A percentile compares a stretch with the other conserved stretches of the same genome.
phyloP scores from a whole-genome alignment of 1,139 yeast species.

The Pneumocystis jirovecii region DNA sequence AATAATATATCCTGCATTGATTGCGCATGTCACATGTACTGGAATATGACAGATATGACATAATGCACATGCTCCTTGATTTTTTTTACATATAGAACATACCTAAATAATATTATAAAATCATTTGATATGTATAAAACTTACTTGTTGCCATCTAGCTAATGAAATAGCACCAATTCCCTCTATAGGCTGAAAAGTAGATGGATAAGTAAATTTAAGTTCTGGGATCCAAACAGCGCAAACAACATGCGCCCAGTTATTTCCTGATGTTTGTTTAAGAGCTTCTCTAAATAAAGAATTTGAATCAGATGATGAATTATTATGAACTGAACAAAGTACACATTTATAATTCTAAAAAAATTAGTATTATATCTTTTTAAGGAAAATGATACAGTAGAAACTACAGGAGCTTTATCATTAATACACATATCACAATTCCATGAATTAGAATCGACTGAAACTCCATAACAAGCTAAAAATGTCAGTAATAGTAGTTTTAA shows the following conservation, averaged over 20 bases:
- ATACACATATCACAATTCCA: slow-evolving; percentile 82
- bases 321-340: slow-evolving; percentile 41
- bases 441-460: slow-evolving; percentile 21
- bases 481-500: background rate
- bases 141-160: slow-evolving; percentile 16
- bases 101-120: background rate
- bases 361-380: background rate
- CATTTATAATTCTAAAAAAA: slow-evolving; percentile 36
- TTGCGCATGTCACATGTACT: slow-evolving; percentile 11
- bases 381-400: slow-evolving; percentile 29
- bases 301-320: slow-evolving; percentile 35
- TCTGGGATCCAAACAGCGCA: slow-evolving; percentile 49
- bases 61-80: slow-evolving; percentile 29
- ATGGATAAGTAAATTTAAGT: slow-evolving; percentile 30
- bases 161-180: slow-evolving; percentile 20
- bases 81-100: slow-evolving; percentile 31
- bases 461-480: slow-evolving; percentile 44
- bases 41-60: slow-evolving; percentile 31
- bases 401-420: slow-evolving; percentile 49
- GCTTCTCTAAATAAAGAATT: slow-evolving; percentile 22
- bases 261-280: slow-evolving; percentile 52
- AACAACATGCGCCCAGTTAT: slow-evolving; percentile 67
- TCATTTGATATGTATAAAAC: background rate
- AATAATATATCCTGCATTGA: slow-evolving; percentile 3
- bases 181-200: slow-evolving; percentile 33